Conservation (phyloP, 768 basidiomycete genomes). For the Infundibulicybe gibba region DNA sequence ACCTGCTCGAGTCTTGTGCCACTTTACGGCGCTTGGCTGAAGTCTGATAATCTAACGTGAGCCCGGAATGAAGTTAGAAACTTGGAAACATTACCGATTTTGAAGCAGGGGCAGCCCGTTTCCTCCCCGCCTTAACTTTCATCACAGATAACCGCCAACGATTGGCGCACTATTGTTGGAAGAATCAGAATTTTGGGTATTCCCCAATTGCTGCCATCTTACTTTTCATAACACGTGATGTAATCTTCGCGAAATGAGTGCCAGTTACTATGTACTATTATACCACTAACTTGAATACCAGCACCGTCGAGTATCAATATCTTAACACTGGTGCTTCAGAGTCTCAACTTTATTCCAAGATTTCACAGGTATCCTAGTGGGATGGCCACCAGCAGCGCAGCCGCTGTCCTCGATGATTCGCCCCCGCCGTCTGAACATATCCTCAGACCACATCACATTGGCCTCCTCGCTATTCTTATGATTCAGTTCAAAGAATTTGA, state of each 20-base stretch:
- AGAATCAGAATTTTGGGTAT: too few relatives aligned
- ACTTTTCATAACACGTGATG: too few relatives aligned
- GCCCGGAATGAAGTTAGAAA: background rate
- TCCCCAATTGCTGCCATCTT: too few relatives aligned
- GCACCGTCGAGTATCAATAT: too few relatives aligned
- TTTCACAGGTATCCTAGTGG: too few relatives aligned
- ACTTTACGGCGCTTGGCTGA: constrained; percentile 21
- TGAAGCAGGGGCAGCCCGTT: constrained; percentile 27
- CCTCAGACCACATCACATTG: constrained; percentile 75
- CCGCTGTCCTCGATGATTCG: constrained; percentile 31
- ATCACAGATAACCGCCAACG: constrained; percentile 4
- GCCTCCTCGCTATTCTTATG: constrained; percentile 59
- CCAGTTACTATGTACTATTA: too few relatives aligned
- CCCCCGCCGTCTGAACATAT: constrained; percentile 65
- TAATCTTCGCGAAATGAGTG: too few relatives aligned
- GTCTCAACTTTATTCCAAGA: too few relatives aligned
- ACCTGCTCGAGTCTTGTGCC: constrained; percentile 8
- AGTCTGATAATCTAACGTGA: constrained; percentile 13
- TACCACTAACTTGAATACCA: too few relatives aligned
- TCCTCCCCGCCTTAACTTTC: constrained; percentile 22
- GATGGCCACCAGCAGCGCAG: too few relatives aligned
- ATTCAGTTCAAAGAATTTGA: constrained; percentile 60
- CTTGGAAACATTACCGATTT: constrained; percentile 14
- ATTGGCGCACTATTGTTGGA: too few relatives aligned
- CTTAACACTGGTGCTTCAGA: too few relatives aligned